Evolutionary conservation across 345 rosid genomes (phyloP).

Genomic region (Lumnitzera littorea): DNA sequence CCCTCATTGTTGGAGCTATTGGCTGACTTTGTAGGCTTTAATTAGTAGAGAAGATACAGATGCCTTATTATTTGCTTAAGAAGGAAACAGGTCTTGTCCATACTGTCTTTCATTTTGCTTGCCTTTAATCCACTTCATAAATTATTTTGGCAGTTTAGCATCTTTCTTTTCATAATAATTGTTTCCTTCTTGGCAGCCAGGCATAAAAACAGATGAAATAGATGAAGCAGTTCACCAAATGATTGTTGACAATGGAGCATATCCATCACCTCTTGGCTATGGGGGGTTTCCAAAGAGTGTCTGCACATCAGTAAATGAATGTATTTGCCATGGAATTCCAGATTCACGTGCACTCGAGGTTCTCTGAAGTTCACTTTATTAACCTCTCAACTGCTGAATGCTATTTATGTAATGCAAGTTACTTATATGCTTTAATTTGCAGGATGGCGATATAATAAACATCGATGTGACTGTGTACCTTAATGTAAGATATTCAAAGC

Average conservation of each 20-base stretch:
- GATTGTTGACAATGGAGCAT: constrained; percentile 91
- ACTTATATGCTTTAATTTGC: too few species aligned
- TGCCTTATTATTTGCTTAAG: too few species aligned
- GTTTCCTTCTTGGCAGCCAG: constrained; percentile 60
- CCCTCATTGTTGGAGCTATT: too few species aligned
- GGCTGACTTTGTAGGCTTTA: too few species aligned
- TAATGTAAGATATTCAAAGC: too few species aligned
- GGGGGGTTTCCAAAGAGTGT: constrained; percentile 98
- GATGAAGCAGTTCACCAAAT: constrained; percentile 87
- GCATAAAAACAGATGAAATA: constrained; percentile 78
- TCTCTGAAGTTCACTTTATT: constrained; percentile 2
- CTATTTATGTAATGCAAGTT: neutral
- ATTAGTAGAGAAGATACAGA: too few species aligned
- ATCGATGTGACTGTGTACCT: too few species aligned
- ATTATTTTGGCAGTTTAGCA: neutral
- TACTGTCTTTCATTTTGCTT: too few species aligned
- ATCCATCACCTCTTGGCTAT: constrained; percentile 96
- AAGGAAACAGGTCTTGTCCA: too few species aligned
- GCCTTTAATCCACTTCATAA: neutral
- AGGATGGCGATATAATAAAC: too few species aligned
- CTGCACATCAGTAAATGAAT: constrained; percentile 92
- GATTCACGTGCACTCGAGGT: constrained; percentile 88
- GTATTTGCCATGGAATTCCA: constrained; percentile 97
- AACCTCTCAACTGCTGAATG: neutral
- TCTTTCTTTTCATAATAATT: constrained; percentile 5